Percentiles rank a stretch among this genome's conserved stretches.
Evolutionary conservation across 495 filamentous ascomycete genomes (phyloP).

Genomic region (Bombardia bombarda): DNA sequence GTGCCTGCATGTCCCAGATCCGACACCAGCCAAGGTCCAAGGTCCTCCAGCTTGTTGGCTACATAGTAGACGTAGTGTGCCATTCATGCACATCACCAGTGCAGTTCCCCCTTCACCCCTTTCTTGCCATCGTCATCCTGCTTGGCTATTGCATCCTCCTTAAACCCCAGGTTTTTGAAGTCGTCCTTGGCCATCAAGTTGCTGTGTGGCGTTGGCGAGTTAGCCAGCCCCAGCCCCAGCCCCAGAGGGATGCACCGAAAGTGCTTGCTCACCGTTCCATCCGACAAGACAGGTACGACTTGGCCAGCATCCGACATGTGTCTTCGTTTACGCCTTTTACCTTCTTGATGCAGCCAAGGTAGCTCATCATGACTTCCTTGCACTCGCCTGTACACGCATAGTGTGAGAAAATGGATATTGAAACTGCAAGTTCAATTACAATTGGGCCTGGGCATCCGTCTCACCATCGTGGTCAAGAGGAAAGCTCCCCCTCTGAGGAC

Average conservation of each 20-base stretch:
- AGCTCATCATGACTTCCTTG: slow-evolving; percentile 74
- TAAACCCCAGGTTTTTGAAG: slow-evolving; percentile 84
- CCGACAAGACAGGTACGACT: slow-evolving; percentile 79
- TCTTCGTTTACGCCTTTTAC: slow-evolving; percentile 75
- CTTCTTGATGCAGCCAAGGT: slow-evolving; percentile 77
- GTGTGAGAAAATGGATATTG: slow-evolving; percentile 4
- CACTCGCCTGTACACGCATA: slow-evolving; percentile 80
- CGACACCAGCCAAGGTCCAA: too few relatives aligned
- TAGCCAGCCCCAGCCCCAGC: slow-evolving; percentile 23
- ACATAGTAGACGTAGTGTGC: too few relatives aligned
- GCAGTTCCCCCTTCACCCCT: slow-evolving; percentile 37
- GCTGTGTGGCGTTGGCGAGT: slow-evolving; percentile 31
- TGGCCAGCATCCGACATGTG: slow-evolving; percentile 76
- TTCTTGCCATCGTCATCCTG: slow-evolving; percentile 13
- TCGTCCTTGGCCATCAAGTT: slow-evolving; percentile 94
- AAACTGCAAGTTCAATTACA: background rate
- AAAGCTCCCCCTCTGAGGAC: slow-evolving; percentile 91
- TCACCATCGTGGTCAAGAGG: slow-evolving; percentile 91
- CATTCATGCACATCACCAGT: too few relatives aligned
- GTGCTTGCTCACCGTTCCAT: slow-evolving; percentile 94
- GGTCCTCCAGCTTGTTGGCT: too few relatives aligned
- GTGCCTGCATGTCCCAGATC: too few relatives aligned
- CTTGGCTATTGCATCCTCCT: slow-evolving; percentile 10
- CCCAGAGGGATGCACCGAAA: too few relatives aligned
- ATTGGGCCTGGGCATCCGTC: slow-evolving; percentile 5